phyloP scores from a whole-genome alignment of 108 stramenopile genomes.

The Cyclotella baltica region DNA sequence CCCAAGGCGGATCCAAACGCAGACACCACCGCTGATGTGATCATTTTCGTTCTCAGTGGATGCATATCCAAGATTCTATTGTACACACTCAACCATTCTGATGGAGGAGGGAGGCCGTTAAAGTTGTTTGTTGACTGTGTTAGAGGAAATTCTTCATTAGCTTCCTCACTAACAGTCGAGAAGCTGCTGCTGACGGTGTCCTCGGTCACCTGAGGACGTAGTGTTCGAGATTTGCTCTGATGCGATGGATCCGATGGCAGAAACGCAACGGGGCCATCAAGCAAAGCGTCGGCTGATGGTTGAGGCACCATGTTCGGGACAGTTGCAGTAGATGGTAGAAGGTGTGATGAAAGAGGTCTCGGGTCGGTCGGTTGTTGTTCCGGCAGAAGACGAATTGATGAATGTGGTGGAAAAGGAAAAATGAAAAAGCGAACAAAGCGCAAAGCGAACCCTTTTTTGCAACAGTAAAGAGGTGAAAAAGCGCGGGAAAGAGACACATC shows the following conservation, averaged over 20 bases:
- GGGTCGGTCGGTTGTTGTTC: too few species aligned
- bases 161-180: background rate
- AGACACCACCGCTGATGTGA: constrained; percentile 43
- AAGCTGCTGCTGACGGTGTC: background rate
- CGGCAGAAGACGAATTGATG: too few species aligned
- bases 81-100: constrained; percentile 43
- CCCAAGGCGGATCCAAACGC: constrained; percentile 42
- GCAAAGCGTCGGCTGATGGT: too few species aligned
- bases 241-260: background rate
- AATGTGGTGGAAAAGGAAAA: too few species aligned
- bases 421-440: too few species aligned
- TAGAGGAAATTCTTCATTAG: background rate
- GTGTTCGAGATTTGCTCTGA: background rate
- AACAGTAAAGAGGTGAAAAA: too few species aligned
- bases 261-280: background rate
- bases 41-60: constrained; percentile 50
- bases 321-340: too few species aligned
- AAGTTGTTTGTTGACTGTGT: background rate
- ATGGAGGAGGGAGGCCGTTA: constrained; percentile 23
- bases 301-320: too few species aligned
- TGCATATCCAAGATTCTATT: constrained; percentile 46
- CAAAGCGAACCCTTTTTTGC: too few species aligned
- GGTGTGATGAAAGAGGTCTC: too few species aligned
- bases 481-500: too few species aligned
- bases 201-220: background rate